A percentile compares a stretch with the other conserved stretches of the same genome.
phyloP scores from a whole-genome alignment of 2,329 filamentous ascomycete genomes.

The Incumbomyces delicatus region DNA sequence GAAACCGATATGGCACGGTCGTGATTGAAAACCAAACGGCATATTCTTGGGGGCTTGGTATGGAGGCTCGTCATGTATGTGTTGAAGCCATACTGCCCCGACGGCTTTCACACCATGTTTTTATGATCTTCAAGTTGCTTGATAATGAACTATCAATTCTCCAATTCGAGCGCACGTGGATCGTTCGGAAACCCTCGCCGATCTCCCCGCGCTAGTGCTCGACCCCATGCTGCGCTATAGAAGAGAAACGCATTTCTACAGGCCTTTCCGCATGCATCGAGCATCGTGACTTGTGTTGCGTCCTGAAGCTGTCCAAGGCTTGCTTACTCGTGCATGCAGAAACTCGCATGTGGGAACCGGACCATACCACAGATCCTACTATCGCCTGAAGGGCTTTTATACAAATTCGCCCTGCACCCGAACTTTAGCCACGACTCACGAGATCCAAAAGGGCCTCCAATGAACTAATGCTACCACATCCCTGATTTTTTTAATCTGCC shows the following conservation, averaged over 20 bases:
- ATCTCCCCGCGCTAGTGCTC: neutral
- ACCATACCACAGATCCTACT: too few species aligned
- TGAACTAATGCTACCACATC: too few species aligned
- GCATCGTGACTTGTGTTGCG: neutral
- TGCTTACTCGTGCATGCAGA: neutral
- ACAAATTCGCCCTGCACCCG: neutral
- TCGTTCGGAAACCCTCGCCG: constrained; percentile 6
- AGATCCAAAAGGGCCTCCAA: too few species aligned
- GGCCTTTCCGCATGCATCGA: neutral
- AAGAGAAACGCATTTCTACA: neutral
- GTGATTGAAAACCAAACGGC: too few species aligned
- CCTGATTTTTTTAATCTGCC: too few species aligned
- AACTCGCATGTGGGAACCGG: neutral
- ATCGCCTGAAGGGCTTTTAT: too few species aligned
- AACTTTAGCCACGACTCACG: too few species aligned
- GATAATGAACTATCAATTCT: neutral
- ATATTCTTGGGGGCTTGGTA: too few species aligned
- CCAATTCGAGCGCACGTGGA: neutral
- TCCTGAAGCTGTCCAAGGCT: neutral
- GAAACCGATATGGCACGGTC: too few species aligned
- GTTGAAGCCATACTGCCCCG: neutral
- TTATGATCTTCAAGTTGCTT: neutral
- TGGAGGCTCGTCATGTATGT: too few species aligned
- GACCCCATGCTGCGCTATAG: too few species aligned
- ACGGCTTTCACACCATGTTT: neutral